Conservation (phyloP, 129 eudicot species). For the Calendula officinalis region DNA sequence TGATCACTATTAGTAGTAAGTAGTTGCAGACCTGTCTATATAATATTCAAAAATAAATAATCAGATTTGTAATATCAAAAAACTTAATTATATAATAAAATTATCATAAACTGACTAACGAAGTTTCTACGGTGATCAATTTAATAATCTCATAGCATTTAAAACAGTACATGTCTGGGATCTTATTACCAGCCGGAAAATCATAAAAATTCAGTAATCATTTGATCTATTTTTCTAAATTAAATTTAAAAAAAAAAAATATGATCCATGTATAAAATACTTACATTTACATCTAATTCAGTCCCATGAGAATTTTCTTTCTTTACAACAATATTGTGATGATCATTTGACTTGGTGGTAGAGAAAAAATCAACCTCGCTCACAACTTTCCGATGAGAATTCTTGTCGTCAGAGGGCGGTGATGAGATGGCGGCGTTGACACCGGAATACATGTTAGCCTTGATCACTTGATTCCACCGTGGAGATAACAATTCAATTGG, state of each 20-base stretch:
- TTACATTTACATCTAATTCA: slow-evolving; percentile 61
- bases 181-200: too few relatives aligned
- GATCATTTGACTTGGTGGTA: slow-evolving; percentile 21
- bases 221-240: too few relatives aligned
- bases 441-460: slow-evolving; percentile 30
- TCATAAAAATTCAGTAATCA: too few relatives aligned
- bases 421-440: not conserved
- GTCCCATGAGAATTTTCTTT: slow-evolving; percentile 43
- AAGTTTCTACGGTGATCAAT: too few relatives aligned
- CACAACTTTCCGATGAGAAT: slow-evolving; percentile 20
- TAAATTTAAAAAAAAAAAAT: too few relatives aligned
- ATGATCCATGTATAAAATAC: slow-evolving; percentile 6
- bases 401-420: slow-evolving; percentile 24
- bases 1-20: slow-evolving; percentile 67
- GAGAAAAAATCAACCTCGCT: slow-evolving; percentile 80
- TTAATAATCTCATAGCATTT: too few relatives aligned
- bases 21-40: slow-evolving; percentile 76
- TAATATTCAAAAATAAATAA: slow-evolving; percentile 3
- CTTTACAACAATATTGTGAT: slow-evolving; percentile 41
- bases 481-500: slow-evolving; percentile 28
- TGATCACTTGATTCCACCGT: slow-evolving; percentile 13
- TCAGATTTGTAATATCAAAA: slow-evolving; percentile 12
- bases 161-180: too few relatives aligned
- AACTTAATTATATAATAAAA: too few relatives aligned
- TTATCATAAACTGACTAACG: too few relatives aligned